Conservation (phyloP, 2,329 filamentous ascomycete genomes). For the Monosporascus sp. region DNA sequence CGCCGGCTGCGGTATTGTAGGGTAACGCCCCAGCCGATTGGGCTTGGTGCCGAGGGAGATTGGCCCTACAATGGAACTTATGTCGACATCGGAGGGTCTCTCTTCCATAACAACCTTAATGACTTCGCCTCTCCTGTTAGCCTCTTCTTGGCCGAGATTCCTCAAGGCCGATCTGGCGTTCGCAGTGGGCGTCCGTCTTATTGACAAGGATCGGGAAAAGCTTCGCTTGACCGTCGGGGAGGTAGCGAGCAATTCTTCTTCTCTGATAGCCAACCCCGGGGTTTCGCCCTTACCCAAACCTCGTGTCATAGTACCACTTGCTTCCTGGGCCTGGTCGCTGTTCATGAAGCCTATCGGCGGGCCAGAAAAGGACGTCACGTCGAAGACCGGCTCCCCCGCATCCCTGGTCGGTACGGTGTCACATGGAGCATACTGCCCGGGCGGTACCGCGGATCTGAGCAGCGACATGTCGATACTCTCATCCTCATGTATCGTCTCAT, state of each 20-base stretch:
- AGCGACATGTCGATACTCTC: slow-evolving; percentile 27
- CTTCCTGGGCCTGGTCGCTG: slow-evolving; percentile 45
- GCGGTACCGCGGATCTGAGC: slow-evolving; percentile 21
- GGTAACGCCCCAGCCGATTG: slow-evolving; percentile 27
- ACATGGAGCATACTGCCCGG: slow-evolving; percentile 28
- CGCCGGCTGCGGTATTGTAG: slow-evolving; percentile 32
- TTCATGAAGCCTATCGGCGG: slow-evolving; percentile 38
- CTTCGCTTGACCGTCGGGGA: slow-evolving; percentile 28
- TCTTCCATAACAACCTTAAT: slow-evolving; percentile 54
- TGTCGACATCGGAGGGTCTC: slow-evolving; percentile 37
- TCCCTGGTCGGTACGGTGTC: slow-evolving; percentile 20
- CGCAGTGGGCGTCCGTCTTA: slow-evolving; percentile 20
- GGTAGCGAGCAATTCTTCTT: slow-evolving; percentile 43
- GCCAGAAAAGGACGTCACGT: slow-evolving; percentile 42
- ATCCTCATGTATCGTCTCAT: slow-evolving; percentile 25
- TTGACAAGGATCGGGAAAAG: slow-evolving; percentile 38
- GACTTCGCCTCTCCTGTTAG: slow-evolving; percentile 54
- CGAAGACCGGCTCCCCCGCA: slow-evolving; percentile 32
- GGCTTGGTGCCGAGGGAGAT: slow-evolving; percentile 17
- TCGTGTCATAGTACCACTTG: slow-evolving; percentile 50
- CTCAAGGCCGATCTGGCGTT: slow-evolving; percentile 36
- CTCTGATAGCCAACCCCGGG: slow-evolving; percentile 41
- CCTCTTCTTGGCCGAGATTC: slow-evolving; percentile 50
- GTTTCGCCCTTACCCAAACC: slow-evolving; percentile 51
- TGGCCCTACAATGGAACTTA: slow-evolving; percentile 47